A percentile compares a stretch with the other conserved stretches of the same genome.
phyloP scores from a whole-genome alignment of 306 rosid species.

The Malus domestica region ASM211411v1 NC_041799.1:32665501-32666000 shows the following conservation, averaged over 20 bases:
- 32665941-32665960: neutral
- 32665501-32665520: neutral
- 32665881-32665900: neutral
- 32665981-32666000: neutral
- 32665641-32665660: neutral
- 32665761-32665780: slow-evolving; percentile 12
- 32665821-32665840: neutral
- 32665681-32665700: neutral
- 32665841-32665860: neutral
- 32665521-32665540: neutral
- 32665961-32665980: slow-evolving; percentile 13
- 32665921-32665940: neutral
- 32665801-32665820: neutral
- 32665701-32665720: neutral
- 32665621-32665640: fast-evolving
- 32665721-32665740: neutral
- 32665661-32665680: neutral
- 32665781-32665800: slow-evolving; percentile 14
- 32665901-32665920: neutral
- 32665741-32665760: slow-evolving; percentile 10
- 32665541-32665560: neutral
- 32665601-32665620: neutral
- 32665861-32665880: slow-evolving; percentile 25
- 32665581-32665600: neutral
- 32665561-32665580: neutral